Percentiles rank a stretch among this genome's conserved stretches.
phyloP scores from a whole-genome alignment of 495 filamentous ascomycete species.

The Bombardia bombarda region DNA sequence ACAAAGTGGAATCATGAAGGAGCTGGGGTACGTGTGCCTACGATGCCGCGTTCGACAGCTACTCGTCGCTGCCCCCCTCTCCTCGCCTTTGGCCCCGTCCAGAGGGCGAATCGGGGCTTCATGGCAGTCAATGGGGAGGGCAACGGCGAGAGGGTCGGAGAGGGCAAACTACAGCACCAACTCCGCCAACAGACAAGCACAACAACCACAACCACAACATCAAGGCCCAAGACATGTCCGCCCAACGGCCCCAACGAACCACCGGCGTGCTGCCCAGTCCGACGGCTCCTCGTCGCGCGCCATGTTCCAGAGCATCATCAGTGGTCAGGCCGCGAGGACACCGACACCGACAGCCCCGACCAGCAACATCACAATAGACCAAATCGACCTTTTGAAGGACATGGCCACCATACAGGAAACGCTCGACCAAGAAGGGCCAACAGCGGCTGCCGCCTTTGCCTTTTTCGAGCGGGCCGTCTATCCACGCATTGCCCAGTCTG shows the following conservation, averaged over 20 bases:
- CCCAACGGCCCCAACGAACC: neutral
- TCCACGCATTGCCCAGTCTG: constrained; percentile 16
- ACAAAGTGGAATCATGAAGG: constrained; percentile 11
- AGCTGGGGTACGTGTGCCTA: constrained; percentile 21
- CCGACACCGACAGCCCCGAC: too few species aligned
- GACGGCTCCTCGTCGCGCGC: constrained; percentile 5
- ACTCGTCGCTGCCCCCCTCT: constrained; percentile 1
- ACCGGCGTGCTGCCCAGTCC: neutral
- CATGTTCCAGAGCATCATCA: constrained; percentile 16
- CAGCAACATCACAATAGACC: too few species aligned
- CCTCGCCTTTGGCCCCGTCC: too few species aligned
- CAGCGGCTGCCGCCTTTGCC: constrained; percentile 24
- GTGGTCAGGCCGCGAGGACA: neutral
- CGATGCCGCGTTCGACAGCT: constrained; percentile 16
- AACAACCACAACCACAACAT: constrained; percentile 3
- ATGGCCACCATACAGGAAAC: constrained; percentile 29
- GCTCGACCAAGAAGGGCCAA: constrained; percentile 16
- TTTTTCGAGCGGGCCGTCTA: constrained; percentile 33
- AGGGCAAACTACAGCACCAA: neutral
- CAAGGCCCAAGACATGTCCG: neutral
- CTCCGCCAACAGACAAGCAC: neutral
- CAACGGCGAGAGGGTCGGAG: too few species aligned
- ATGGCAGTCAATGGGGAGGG: neutral
- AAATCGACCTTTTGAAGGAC: constrained; percentile 18
- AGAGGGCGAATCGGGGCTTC: neutral